These are phyloP conservation scores for Schoenoplectus triqueter DNA, from an alignment of 202 grass and related monocot species.

Conservation along the genomic window DNA sequence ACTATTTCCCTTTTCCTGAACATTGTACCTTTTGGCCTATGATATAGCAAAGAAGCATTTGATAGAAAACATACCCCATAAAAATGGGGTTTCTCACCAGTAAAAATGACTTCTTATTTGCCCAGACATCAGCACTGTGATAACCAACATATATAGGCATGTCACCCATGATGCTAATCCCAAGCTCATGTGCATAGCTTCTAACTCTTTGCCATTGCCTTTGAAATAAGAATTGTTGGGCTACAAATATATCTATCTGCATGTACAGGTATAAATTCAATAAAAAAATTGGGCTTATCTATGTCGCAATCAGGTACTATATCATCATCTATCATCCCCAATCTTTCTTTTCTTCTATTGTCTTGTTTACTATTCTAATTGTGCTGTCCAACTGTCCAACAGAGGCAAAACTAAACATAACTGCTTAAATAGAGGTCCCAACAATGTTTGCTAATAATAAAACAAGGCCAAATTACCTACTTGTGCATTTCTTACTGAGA, in stretches of 20 bases:
- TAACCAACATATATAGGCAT: slow-evolving; percentile 99
- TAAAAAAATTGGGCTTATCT: background rate
- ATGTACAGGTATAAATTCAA: slow-evolving; percentile 9
- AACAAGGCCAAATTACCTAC: background rate
- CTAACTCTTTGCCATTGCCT: slow-evolving; percentile 87
- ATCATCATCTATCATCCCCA: background rate
- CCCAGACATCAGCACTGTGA: slow-evolving; percentile 99
- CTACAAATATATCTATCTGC: slow-evolving; percentile 93
- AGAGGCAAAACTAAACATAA: background rate
- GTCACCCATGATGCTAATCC: slow-evolving; percentile 93
- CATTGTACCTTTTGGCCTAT: background rate
- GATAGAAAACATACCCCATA: background rate
- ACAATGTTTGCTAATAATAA: background rate
- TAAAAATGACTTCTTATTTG: slow-evolving; percentile 93
- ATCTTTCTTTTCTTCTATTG: background rate
- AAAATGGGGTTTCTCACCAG: slow-evolving; percentile 52
- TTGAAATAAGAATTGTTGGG: slow-evolving; percentile 94
- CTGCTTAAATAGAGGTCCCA: background rate
- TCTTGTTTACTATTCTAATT: background rate
- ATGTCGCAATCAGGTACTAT: background rate
- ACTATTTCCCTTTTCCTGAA: background rate
- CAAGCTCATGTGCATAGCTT: slow-evolving; percentile 70
- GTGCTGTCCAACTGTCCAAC: background rate
- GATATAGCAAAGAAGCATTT: background rate
- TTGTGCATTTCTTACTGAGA: slow-evolving; percentile 16